Base-by-base conservation (phyloP, 2,329 filamentous ascomycete species). In the Colletotrichum karsti region DNA sequence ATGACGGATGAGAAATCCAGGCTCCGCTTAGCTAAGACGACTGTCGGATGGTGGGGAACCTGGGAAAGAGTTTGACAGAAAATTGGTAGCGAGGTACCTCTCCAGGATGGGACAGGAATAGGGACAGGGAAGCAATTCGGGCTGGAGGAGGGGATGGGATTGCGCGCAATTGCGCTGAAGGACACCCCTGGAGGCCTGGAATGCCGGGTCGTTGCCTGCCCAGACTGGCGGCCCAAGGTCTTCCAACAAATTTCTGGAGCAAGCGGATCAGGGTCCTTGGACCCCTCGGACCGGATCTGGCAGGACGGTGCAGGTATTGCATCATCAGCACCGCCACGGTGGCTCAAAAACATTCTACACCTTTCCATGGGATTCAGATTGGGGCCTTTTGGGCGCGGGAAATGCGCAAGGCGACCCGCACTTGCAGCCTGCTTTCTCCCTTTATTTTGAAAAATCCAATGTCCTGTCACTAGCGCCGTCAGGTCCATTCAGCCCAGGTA, bases 251-350 rank as follows among this genome's bases (percentile, higher is more conserved):
- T 28, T 18, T 15, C 15, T 33, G 26, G 51, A 50, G 35, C 59
- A 37, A 18, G 28, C 33, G 28, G 53, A 54, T 64, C 53, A 68
- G 61, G 65, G 65, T 68, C 60, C 61, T 62, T 20, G 13, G 61
- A 33, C 46, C 61, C 65, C 20, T 65, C 60, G 54, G 60, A 30
- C 39, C 54, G 37, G 61, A 64, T 59, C 44, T 65, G 60, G 53
- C 41, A 35, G 22, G 53, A 48, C 20, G 10, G 15, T 48, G 22
- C 15, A 69, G 20, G 66, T 67, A 66, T 57, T 69, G 66, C 66
- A 69, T 69, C 63, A 69, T 67, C 66, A 62, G 63, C 69, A 70
- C 69, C 63, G 69, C 69, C 69, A 71, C 69, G 12, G 68, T 71
- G 69, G 69, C 69, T 70, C 33, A 50, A 71, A 71, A 71, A 51